Conservation (phyloP, 305 asterid species). For the Fraxinus sp. region DNA sequence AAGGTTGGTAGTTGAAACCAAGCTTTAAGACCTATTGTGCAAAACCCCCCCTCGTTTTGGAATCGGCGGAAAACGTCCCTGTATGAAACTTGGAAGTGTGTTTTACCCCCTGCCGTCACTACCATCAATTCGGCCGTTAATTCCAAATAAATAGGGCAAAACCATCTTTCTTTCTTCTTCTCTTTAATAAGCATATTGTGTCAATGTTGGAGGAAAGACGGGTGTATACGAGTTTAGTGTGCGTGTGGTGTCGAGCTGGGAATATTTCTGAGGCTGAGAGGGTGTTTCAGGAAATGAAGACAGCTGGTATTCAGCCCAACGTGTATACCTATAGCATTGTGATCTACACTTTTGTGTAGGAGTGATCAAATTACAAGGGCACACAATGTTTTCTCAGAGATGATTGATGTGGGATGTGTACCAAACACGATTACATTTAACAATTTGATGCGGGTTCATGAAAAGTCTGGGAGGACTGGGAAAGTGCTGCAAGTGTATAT, state of each 20-base stretch:
- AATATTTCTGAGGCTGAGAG: constrained; percentile 71
- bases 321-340: constrained; percentile 76
- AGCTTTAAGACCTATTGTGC: background rate
- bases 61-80: too few relatives aligned
- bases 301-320: constrained; percentile 54
- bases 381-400: constrained; percentile 78
- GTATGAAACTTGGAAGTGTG: too few relatives aligned
- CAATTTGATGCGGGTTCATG: constrained; percentile 82
- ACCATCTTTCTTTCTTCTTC: too few relatives aligned
- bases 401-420: constrained; percentile 61
- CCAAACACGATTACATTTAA: constrained; percentile 85
- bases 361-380: constrained; percentile 82
- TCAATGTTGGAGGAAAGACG: too few relatives aligned
- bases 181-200: too few relatives aligned
- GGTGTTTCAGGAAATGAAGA: constrained; percentile 76
- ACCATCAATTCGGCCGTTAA: too few relatives aligned
- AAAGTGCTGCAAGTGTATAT: constrained; percentile 79
- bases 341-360: constrained; percentile 82
- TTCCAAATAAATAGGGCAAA: too few relatives aligned
- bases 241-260: constrained; percentile 83
- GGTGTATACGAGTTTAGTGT: constrained; percentile 72
- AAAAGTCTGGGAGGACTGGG: constrained; percentile 81
- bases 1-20: background rate
- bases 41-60: too few relatives aligned
- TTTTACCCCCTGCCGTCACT: too few relatives aligned